A percentile compares a stretch with the other conserved stretches of the same genome.
Evolutionary conservation across 495 filamentous ascomycete species (phyloP).

Genomic region (Pyronema domesticum): DNA sequence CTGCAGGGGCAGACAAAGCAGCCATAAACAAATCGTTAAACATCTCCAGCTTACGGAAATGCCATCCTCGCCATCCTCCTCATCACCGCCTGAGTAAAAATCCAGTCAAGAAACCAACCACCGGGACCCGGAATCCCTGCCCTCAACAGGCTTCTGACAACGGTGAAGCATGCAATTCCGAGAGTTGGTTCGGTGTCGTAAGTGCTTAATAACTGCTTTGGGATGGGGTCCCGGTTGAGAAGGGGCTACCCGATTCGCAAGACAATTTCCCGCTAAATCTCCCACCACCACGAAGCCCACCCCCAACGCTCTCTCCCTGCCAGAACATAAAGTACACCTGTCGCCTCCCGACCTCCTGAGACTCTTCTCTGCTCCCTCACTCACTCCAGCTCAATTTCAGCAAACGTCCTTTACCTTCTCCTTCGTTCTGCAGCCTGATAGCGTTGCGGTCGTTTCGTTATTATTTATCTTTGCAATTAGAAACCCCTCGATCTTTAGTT

Average conservation of each 20-base stretch:
- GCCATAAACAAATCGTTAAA: too few relatives aligned
- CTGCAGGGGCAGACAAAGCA: too few relatives aligned
- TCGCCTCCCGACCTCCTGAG: conserved; percentile 14
- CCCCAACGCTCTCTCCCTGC: neutral
- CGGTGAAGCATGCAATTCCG: neutral
- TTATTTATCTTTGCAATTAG: neutral
- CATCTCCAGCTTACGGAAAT: too few relatives aligned
- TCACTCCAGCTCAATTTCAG: conserved; percentile 2
- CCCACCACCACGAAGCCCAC: neutral
- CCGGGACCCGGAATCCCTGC: neutral
- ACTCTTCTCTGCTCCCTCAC: conserved; percentile 7
- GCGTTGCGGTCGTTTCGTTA: neutral
- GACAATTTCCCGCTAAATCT: conserved; percentile 1
- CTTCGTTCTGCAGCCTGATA: neutral
- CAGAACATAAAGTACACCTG: neutral
- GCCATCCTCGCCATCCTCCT: too few relatives aligned
- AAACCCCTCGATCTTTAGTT: neutral
- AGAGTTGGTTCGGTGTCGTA: neutral
- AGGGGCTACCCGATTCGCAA: neutral
- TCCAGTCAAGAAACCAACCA: neutral
- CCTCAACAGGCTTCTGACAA: neutral
- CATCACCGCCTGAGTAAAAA: too few relatives aligned
- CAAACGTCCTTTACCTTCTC: conserved; percentile 4
- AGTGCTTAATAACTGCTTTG: neutral
- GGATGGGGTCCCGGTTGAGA: neutral